Percentiles rank a stretch among this genome's conserved stretches.
Evolutionary conservation across 2,329 filamentous ascomycete genomes (phyloP).

Genomic region (Ophiocordyceps australis): DNA sequence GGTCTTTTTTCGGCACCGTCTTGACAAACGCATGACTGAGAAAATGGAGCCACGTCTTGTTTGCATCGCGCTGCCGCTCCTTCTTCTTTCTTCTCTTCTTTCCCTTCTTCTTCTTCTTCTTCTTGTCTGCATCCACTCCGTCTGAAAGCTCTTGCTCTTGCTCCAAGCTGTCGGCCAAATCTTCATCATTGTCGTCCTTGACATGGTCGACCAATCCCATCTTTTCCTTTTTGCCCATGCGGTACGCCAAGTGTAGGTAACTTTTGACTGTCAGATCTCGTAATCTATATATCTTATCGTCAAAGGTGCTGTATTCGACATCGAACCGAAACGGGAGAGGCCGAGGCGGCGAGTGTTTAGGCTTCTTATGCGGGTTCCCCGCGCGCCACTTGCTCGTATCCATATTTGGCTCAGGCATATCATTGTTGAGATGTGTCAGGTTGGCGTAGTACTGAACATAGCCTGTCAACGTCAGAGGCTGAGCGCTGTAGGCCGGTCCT

Average conservation of each 20-base stretch:
- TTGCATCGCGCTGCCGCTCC: slow-evolving; percentile 33
- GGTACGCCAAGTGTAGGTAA: slow-evolving; percentile 60
- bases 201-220: slow-evolving; percentile 6
- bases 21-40: slow-evolving; percentile 63
- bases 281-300: slow-evolving; percentile 57
- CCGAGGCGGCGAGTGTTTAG: slow-evolving; percentile 29
- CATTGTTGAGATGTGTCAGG: slow-evolving; percentile 74
- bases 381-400: slow-evolving; percentile 36
- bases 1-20: slow-evolving; percentile 46
- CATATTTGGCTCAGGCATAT: slow-evolving; percentile 22
- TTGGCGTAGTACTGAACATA: slow-evolving; percentile 93
- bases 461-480: slow-evolving; percentile 59
- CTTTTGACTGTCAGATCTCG: slow-evolving; percentile 72
- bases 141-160: slow-evolving; percentile 10
- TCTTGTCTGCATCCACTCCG: slow-evolving; percentile 20
- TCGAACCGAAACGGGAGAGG: slow-evolving; percentile 54
- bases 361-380: slow-evolving; percentile 40
- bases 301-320: slow-evolving; percentile 71
- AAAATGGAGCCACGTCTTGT: slow-evolving; percentile 64
- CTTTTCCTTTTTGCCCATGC: slow-evolving; percentile 37
- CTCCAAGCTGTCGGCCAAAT: slow-evolving; percentile 9
- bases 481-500: slow-evolving; percentile 78
- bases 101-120: slow-evolving; percentile 26
- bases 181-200: slow-evolving; percentile 8
- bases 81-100: slow-evolving; percentile 24